phyloP scores from a whole-genome alignment of 495 filamentous ascomycete species.

The Trichocladium antarcticum region DNA sequence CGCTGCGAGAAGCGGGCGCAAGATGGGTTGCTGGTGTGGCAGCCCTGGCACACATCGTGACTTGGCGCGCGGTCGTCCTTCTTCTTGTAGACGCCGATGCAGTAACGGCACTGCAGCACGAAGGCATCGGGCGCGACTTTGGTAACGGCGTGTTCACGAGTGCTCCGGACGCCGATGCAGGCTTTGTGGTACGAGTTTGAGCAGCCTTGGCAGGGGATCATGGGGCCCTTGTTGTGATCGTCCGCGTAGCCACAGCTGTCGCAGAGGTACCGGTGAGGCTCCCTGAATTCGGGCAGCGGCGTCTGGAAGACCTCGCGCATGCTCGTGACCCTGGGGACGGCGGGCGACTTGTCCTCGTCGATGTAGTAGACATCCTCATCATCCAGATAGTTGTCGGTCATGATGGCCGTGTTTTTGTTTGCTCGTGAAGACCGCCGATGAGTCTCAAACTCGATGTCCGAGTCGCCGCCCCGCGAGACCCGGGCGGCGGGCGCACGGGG shows the following conservation, averaged over 20 bases:
- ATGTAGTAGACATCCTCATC: constrained; percentile 42
- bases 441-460: constrained; percentile 38
- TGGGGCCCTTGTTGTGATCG: constrained; percentile 44
- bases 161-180: constrained; percentile 64
- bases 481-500: background rate
- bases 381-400: constrained; percentile 51
- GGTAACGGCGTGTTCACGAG: constrained; percentile 84
- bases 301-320: constrained; percentile 60
- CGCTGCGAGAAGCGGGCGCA: constrained; percentile 57
- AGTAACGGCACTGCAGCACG: constrained; percentile 82
- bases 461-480: constrained; percentile 15
- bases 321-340: constrained; percentile 42
- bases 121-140: constrained; percentile 68
- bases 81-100: constrained; percentile 52
- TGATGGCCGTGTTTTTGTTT: constrained; percentile 39
- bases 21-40: constrained; percentile 48
- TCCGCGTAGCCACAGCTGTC: constrained; percentile 55
- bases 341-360: constrained; percentile 46
- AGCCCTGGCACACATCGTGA: constrained; percentile 57
- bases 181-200: constrained; percentile 65
- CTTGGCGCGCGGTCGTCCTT: constrained; percentile 61
- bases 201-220: constrained; percentile 89
- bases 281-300: constrained; percentile 45
- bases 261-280: constrained; percentile 57
- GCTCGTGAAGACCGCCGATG: constrained; percentile 43